A percentile compares a stretch with the other conserved stretches of the same genome.
Conservation (phyloP, 148 eudicot genomes). For the Nepenthes gracilis region DNA sequence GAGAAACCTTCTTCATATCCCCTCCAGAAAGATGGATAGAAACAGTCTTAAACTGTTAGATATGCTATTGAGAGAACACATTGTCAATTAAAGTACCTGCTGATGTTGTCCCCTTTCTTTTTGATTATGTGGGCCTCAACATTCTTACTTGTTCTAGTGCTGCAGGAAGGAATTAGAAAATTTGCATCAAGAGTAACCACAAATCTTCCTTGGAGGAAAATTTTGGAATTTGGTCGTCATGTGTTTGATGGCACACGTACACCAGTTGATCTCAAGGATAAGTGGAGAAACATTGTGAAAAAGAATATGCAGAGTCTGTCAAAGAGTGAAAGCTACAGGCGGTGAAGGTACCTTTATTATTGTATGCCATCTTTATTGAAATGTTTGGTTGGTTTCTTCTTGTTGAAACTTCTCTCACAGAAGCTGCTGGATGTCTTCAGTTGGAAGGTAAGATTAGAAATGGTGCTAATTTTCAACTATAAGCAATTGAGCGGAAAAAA, state of each 20-base stretch:
- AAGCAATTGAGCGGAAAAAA: no score
- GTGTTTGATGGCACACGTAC: constrained; percentile 53
- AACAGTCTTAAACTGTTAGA: background rate
- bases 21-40: no score
- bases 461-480: no score
- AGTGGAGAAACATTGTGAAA: constrained; percentile 37
- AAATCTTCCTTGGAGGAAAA: constrained; percentile 62
- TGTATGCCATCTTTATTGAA: background rate
- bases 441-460: no score
- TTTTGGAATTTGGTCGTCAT: constrained; percentile 47
- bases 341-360: background rate
- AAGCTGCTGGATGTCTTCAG: background rate
- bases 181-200: constrained; percentile 24
- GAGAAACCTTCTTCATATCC: no score
- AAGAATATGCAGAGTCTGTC: background rate
- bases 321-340: background rate
- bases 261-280: constrained; percentile 59
- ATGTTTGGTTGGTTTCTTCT: no score
- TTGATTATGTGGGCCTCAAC: background rate
- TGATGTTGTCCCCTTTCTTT: background rate
- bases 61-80: background rate
- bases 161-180: constrained; percentile 55
- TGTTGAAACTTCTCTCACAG: background rate
- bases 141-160: constrained; percentile 4
- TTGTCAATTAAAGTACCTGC: background rate